Conservation (phyloP, 345 rosid species). For the Syzygium aqueum region DNA sequence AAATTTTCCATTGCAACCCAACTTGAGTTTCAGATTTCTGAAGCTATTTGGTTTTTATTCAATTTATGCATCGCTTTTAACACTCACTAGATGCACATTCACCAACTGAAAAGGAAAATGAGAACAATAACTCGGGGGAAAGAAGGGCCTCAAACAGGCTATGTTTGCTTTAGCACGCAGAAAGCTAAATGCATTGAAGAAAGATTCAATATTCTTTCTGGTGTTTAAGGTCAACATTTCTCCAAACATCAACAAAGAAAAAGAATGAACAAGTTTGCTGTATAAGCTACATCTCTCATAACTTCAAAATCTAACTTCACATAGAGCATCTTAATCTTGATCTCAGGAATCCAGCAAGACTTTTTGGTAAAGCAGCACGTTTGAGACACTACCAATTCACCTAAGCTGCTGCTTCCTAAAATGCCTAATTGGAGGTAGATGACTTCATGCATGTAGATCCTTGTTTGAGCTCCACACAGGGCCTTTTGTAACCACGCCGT, state of each 20-base stretch:
- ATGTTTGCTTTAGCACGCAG: not conserved
- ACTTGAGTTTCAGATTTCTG: not conserved
- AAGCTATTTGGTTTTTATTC: not conserved
- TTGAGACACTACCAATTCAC: not conserved
- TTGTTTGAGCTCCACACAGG: slow-evolving; percentile 87
- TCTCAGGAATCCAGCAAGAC: not conserved
- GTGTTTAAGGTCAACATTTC: not conserved
- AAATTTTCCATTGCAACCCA: not conserved
- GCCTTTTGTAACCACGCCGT: slow-evolving; percentile 37
- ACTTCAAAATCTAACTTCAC: not conserved
- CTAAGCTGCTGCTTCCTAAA: not conserved
- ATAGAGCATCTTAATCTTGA: not conserved
- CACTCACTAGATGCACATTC: not conserved
- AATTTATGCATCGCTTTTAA: not conserved
- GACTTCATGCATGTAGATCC: slow-evolving; percentile 74
- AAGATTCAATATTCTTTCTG: not conserved
- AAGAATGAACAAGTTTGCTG: not conserved
- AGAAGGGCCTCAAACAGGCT: not conserved
- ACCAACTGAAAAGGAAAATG: not conserved
- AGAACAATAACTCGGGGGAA: not conserved
- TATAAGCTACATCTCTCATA: not conserved
- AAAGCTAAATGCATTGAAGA: not conserved
- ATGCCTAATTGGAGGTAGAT: slow-evolving; percentile 8
- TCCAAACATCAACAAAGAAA: not conserved
- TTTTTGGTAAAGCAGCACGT: not conserved